These are phyloP conservation scores for Simmondsia chinensis DNA, from an alignment of 148 eudicot genomes.

Conservation along the genomic window DNA sequence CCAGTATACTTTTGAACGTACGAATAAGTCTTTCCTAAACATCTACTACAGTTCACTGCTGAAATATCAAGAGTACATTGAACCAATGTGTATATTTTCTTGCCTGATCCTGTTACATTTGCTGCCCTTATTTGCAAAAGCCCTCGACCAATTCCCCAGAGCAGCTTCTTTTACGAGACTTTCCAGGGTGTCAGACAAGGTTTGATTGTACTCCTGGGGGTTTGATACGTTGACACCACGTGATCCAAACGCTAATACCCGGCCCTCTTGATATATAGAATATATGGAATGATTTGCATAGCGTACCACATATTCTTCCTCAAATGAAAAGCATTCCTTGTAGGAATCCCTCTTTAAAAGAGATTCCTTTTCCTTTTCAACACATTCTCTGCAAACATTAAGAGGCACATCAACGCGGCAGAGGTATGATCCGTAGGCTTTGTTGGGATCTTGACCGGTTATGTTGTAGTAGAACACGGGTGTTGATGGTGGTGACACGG, in stretches of 20 bases:
- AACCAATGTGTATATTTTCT: conserved; percentile 9
- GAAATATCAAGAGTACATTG: conserved; percentile 18
- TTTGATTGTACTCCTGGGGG: conserved; percentile 1
- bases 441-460: conserved; percentile 4
- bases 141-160: not conserved
- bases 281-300: conserved; percentile 1
- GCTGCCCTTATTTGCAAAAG: conserved; percentile 7
- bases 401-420: conserved; percentile 10
- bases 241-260: not conserved
- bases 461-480: conserved; percentile 4
- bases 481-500: not conserved
- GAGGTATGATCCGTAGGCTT: conserved; percentile 11
- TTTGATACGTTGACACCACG: conserved; percentile 1
- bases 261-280: not conserved
- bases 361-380: not conserved
- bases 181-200: not conserved
- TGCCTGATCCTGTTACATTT: not conserved
- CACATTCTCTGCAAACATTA: conserved; percentile 3
- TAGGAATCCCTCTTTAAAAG: not conserved
- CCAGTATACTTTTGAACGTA: not conserved
- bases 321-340: conserved; percentile 2
- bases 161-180: conserved; percentile 7
- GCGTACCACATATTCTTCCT: too few species aligned
- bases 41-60: conserved; percentile 6
- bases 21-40: not conserved